Base-by-base conservation (phyloP, 306 rosid genomes). In the Cucurbita argyrosperma region DNA sequence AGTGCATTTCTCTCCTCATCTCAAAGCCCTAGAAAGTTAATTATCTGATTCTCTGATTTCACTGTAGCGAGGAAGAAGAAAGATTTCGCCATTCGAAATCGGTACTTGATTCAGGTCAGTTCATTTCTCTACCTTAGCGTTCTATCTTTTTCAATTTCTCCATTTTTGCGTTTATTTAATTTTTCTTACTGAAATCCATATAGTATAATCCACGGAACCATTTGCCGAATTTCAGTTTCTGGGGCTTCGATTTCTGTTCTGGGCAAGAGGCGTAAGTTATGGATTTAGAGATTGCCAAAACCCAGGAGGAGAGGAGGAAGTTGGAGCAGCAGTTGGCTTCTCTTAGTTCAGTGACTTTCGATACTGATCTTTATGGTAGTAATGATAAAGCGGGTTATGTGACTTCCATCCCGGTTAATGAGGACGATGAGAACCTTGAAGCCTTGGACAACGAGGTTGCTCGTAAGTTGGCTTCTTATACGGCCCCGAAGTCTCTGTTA, bases 251-350 rank as follows among this genome's bases (percentile, higher is more conserved):
- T 9, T 59, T 58, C 19, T 19, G 35, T 30, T 30, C 35, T 30
- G 35, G 35, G 35, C 23, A 5, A 37, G 51, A 13, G 80, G 30
- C 74, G 45, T 26, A 50, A 13, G 45, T 5, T 16, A 60, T 66
- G 53, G 96, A 90, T 76, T 81, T 83, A 0, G 94, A 92, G 78
- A 90, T 93, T n/a, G 93, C 88, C 21, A 93, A 84, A 77, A 87
- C 96, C 16, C 96, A 92, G 81, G 96, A 92, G 45, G 98, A 92
- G 53, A 78, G 89, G 63, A 82, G 45, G 84, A 83, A 63, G 60
- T 46, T 89, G 88, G 95, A 89, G 81, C 86, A 87, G 86, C 86
- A 85, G 26, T 70, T 89, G 54, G 91, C 90, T 13, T 82, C 96
- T 42, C 80, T 89, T 12, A 87, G 65, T 46, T 76, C 96, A 4